These are phyloP conservation scores for Solanum piurae DNA, from an alignment of 257 asterid genomes.

Conservation along the genomic window DNA sequence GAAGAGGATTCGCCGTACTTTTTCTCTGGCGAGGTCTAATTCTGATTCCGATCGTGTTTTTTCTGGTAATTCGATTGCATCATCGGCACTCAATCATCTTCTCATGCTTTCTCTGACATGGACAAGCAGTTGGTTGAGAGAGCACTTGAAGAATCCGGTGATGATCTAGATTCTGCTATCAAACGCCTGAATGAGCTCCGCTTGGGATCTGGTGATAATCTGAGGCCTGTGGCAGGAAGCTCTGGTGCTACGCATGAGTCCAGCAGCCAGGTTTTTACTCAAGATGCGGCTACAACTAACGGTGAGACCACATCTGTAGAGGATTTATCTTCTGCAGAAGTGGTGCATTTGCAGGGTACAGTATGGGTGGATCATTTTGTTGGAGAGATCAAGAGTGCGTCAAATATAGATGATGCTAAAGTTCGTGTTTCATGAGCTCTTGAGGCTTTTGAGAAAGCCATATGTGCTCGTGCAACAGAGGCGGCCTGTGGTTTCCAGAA, in stretches of 20 bases:
- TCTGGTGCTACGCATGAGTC: too few relatives aligned
- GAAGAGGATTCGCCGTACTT: constrained; percentile 70
- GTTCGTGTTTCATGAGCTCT: constrained; percentile 29
- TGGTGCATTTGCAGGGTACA: constrained; percentile 14
- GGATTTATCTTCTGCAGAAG: constrained; percentile 14
- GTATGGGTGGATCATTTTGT: constrained; percentile 39
- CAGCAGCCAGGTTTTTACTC: too few relatives aligned
- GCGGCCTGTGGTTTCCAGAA: constrained; percentile 50
- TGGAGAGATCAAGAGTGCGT: constrained; percentile 30
- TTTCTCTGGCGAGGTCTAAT: constrained; percentile 44
- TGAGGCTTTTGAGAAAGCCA: constrained; percentile 31
- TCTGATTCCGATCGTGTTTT: constrained; percentile 4
- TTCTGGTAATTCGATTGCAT: background rate
- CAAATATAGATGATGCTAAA: background rate
- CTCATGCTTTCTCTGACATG: constrained; percentile 67
- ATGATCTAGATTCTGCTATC: constrained; percentile 79
- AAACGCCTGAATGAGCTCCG: constrained; percentile 66
- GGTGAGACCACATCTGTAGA: constrained; percentile 22
- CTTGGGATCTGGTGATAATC: constrained; percentile 42
- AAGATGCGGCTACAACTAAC: constrained; percentile 18
- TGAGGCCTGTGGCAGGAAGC: constrained; percentile 62
- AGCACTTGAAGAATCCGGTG: constrained; percentile 63
- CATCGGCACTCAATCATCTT: constrained; percentile 53
- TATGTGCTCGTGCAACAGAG: constrained; percentile 28
- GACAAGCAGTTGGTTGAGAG: constrained; percentile 80